Percentiles rank a stretch among this genome's conserved stretches.
These are phyloP conservation scores for Chloropicon primus DNA, from an alignment of 139 green algal species.

Conservation along the genomic window DNA sequence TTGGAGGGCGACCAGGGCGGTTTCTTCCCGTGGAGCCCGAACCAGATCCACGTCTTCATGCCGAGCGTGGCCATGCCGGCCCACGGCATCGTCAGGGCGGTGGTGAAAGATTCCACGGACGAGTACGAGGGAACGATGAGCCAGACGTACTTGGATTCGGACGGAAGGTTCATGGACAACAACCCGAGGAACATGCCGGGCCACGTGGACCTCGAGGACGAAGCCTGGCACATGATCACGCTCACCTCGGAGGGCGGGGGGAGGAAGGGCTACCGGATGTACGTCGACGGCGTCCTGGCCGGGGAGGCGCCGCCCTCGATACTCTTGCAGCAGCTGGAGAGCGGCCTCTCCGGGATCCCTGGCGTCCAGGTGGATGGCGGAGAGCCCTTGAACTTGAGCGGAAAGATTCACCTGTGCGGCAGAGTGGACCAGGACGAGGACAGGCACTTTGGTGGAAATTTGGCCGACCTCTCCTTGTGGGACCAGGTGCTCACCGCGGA, in stretches of 20 bases:
- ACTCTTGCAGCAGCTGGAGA: background rate
- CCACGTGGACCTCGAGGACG: constrained; percentile 28
- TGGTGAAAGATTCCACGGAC: constrained; percentile 40
- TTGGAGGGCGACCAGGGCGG: background rate
- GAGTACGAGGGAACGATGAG: background rate
- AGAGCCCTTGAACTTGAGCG: constrained; percentile 15
- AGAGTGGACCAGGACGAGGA: constrained; percentile 24
- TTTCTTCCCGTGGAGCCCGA: background rate
- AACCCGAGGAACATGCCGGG: background rate
- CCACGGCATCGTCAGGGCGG: constrained; percentile 24
- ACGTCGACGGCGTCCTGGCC: constrained; percentile 27
- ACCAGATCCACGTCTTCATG: constrained; percentile 13
- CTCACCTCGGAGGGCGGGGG: constrained; percentile 25
- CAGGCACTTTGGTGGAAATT: constrained; percentile 12
- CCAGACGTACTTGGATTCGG: constrained; percentile 24
- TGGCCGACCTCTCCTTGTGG: constrained; percentile 16
- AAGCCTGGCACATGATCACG: constrained; percentile 53
- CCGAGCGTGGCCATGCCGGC: background rate
- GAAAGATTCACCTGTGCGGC: constrained; percentile 29
- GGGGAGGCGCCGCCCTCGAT: background rate
- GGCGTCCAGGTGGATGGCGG: constrained; percentile 16
- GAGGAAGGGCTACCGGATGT: constrained; percentile 28
- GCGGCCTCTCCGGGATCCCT: background rate
- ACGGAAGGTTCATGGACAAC: constrained; percentile 21
- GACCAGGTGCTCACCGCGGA: constrained; percentile 6